Evolutionary conservation across 306 rosid genomes (phyloP), one percentile per base, ranked within the genome.

Genomic region (Carpinus viminea): DNA sequence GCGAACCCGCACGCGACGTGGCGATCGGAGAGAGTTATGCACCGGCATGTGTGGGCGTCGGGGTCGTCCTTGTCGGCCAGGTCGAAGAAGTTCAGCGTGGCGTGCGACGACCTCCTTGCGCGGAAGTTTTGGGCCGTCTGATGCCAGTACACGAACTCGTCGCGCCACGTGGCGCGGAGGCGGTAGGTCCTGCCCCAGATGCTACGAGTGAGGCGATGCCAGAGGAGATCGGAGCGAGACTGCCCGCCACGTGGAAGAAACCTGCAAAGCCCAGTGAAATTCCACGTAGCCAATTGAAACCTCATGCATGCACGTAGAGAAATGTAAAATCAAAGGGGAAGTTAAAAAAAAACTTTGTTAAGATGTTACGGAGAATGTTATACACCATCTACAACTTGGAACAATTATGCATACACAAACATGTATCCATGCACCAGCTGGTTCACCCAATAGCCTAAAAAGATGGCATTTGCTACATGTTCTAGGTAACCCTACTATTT

Each of bases 201-300:
- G 10, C 62, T 76, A 50, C 76, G n/a, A 0, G 90, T 82, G 41
- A 96, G 88, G 0, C 77, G 81, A 21, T 74, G 84, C 99, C 99
- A 96, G 26, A 96, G 81, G 6, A 15, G 76, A 13, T 86, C 88
- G 6, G 94, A 93, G 21, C 87, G 96, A 93, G 34, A 91, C 90
- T 0, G 84, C 96, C 96, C 89, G 88, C 98, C 99, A 96, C 52
- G 93, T 91, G 10, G 96, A 88, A 79, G 97, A 96, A 3, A 96
- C 98, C 99, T 95, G 85, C 83, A 74, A 15, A 0, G 8, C 31
- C 54, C 78, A 78, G 1, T 4, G 17, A 61, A 28, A 61, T 11
- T 21, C 68, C 68, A 61, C 68, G 68, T 24, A 7, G 68, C 24
- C 8, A 24, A 24, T 70, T 38, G n/a, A 53, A 51, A 28, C 2